These are phyloP conservation scores for Entomortierella chlamydospora DNA, from an alignment of 192 early-diverging fungal genomes.

Conservation along the genomic window DNA sequence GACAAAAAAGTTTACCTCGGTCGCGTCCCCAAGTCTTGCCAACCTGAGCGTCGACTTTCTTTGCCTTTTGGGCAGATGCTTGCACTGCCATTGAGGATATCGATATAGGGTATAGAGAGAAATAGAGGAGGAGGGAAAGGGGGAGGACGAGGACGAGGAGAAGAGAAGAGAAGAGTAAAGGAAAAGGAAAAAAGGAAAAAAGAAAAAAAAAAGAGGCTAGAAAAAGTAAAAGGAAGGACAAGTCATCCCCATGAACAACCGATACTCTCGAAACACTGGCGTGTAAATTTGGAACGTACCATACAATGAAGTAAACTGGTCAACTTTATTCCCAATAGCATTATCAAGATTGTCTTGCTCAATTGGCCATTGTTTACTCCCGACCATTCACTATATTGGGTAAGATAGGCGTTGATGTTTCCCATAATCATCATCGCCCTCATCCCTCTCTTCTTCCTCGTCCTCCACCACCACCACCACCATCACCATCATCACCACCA, in stretches of 20 bases:
- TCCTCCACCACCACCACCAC: too few relatives aligned
- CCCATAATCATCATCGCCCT: too few relatives aligned
- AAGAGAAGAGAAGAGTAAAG: constrained; percentile 1
- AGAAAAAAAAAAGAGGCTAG: not conserved
- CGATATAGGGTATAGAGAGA: not conserved
- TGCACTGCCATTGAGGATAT: constrained; percentile 39
- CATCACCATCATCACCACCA: too few relatives aligned
- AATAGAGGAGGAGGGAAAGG: not conserved
- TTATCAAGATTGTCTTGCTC: not conserved
- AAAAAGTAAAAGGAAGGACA: not conserved
- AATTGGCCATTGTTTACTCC: not conserved
- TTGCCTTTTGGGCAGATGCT: constrained; percentile 14
- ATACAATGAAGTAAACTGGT: not conserved
- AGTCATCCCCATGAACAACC: not conserved
- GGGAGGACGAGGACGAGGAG: not conserved
- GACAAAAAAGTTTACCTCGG: constrained; percentile 70
- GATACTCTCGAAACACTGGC: too few relatives aligned
- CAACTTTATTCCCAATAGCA: not conserved
- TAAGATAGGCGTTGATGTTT: too few relatives aligned
- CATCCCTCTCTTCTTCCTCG: too few relatives aligned
- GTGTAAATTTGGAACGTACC: not conserved
- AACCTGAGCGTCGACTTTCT: constrained; percentile 61
- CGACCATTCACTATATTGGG: too few relatives aligned
- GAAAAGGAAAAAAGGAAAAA: not conserved
- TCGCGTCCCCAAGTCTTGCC: constrained; percentile 84